A percentile compares a stretch with the other conserved stretches of the same genome.
Evolutionary conservation across 2,329 filamentous ascomycete genomes (phyloP).

Genomic region (Trichoderma atroviride): DNA sequence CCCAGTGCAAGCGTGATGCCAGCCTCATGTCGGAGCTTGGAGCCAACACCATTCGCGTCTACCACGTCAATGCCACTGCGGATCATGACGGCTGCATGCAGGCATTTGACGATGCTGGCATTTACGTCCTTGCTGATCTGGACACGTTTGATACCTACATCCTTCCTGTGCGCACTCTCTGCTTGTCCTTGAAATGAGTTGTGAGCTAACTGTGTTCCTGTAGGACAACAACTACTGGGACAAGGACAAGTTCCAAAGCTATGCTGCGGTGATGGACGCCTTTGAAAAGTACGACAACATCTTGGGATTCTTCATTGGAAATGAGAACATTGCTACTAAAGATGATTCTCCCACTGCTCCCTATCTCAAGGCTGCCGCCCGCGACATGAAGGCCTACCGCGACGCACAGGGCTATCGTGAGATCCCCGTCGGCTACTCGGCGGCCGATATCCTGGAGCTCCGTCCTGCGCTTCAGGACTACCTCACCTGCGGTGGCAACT

Average conservation of each 20-base stretch:
- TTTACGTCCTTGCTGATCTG: slow-evolving; percentile 83
- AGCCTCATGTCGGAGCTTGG: slow-evolving; percentile 77
- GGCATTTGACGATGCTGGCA: slow-evolving; percentile 75
- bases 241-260: slow-evolving; percentile 67
- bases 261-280: slow-evolving; percentile 72
- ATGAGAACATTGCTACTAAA: slow-evolving; percentile 74
- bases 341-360: slow-evolving; percentile 68
- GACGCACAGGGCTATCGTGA: slow-evolving; percentile 74
- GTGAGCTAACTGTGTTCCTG: not conserved
- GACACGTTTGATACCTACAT: slow-evolving; percentile 75
- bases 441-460: slow-evolving; percentile 76
- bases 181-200: not conserved
- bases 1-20: slow-evolving; percentile 77
- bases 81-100: slow-evolving; percentile 82
- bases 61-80: slow-evolving; percentile 74
- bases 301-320: slow-evolving; percentile 83
- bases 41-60: slow-evolving; percentile 83
- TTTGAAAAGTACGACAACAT: slow-evolving; percentile 79
- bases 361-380: slow-evolving; percentile 78
- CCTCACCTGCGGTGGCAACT: slow-evolving; percentile 74
- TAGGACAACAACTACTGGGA: slow-evolving; percentile 71
- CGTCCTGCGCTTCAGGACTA: slow-evolving; percentile 68
- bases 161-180: slow-evolving; percentile 52
- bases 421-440: slow-evolving; percentile 85
- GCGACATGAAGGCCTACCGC: slow-evolving; percentile 82